A percentile compares a stretch with the other conserved stretches of the same genome.
Conservation (phyloP, 2,329 filamentous ascomycete species). For the Colletotrichum costaricense region DNA sequence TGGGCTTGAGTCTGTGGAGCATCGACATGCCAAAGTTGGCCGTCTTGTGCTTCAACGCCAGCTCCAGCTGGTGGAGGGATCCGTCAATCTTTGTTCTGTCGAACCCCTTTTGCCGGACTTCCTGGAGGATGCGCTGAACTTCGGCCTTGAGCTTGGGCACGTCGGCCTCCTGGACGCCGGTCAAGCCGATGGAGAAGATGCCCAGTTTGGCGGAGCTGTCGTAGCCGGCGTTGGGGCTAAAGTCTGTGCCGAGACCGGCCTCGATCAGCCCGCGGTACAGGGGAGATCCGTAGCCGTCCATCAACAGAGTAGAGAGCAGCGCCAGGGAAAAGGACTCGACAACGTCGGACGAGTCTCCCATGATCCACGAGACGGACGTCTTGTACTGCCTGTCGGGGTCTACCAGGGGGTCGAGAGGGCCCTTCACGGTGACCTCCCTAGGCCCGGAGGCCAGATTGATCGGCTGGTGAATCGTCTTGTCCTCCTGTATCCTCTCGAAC, state of each 20-base stretch:
- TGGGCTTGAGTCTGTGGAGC: constrained; percentile 87
- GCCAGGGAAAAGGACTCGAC: constrained; percentile 90
- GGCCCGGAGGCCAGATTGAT: constrained; percentile 77
- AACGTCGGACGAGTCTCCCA: constrained; percentile 84
- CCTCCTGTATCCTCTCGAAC: constrained; percentile 78
- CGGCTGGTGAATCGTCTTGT: constrained; percentile 80
- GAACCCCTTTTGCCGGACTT: constrained; percentile 81
- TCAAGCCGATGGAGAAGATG: constrained; percentile 91
- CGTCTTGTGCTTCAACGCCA: constrained; percentile 96
- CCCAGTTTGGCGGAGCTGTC: constrained; percentile 81
- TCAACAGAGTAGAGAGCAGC: constrained; percentile 83
- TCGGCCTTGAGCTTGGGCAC: constrained; percentile 80
- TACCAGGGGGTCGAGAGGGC: constrained; percentile 88
- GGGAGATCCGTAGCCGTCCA: constrained; percentile 96
- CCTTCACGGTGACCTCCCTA: constrained; percentile 76
- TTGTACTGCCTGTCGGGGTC: constrained; percentile 91
- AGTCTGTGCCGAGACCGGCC: constrained; percentile 89
- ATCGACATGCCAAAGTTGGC: constrained; percentile 93
- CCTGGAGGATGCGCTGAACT: constrained; percentile 77
- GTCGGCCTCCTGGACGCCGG: constrained; percentile 86
- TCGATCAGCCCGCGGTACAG: constrained; percentile 91
- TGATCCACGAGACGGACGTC: constrained; percentile 92
- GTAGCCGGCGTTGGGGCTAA: constrained; percentile 93
- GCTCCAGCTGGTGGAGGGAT: constrained; percentile 91
- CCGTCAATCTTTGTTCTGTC: constrained; percentile 92